Conservation (phyloP, 495 filamentous ascomycete species). For the Xylaria grammica region DNA sequence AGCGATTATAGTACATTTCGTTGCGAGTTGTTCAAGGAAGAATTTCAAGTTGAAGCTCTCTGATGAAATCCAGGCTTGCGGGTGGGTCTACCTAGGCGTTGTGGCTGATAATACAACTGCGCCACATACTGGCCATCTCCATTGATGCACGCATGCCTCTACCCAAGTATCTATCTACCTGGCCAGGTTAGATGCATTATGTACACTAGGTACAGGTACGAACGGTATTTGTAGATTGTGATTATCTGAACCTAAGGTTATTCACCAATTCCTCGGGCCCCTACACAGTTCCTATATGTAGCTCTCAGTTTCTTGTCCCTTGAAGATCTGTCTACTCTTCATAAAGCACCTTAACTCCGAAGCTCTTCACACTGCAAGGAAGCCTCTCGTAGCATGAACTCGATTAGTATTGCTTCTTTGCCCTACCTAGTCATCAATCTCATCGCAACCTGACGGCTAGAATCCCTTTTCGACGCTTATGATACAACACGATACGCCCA, state of each 20-base stretch:
- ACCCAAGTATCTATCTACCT: too few species aligned
- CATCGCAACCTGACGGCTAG: slow-evolving; percentile 1
- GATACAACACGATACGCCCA: slow-evolving; percentile 27
- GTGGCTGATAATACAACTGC: slow-evolving; percentile 13
- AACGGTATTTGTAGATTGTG: too few species aligned
- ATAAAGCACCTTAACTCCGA: too few species aligned
- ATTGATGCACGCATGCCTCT: too few species aligned
- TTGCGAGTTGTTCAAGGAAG: background rate
- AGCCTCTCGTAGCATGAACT: background rate
- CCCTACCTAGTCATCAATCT: slow-evolving; percentile 16
- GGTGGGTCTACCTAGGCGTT: slow-evolving; percentile 5
- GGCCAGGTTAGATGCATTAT: too few species aligned
- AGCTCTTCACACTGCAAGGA: too few species aligned
- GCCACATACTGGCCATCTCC: slow-evolving; percentile 6
- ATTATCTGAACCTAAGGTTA: too few species aligned
- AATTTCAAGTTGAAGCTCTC: slow-evolving; percentile 11
- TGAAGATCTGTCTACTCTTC: too few species aligned
- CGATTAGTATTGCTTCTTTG: background rate
- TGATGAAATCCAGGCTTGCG: slow-evolving; percentile 13
- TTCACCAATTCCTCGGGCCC: too few species aligned
- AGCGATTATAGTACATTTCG: background rate
- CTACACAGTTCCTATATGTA: too few species aligned
- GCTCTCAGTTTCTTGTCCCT: too few species aligned
- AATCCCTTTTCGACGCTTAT: slow-evolving; percentile 31
- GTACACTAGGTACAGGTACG: too few species aligned